Percentiles rank a stretch among this genome's conserved stretches.
phyloP scores from a whole-genome alignment of 1,284 basidiomycete species.

The Pseudozyma hubeiensis region DNA sequence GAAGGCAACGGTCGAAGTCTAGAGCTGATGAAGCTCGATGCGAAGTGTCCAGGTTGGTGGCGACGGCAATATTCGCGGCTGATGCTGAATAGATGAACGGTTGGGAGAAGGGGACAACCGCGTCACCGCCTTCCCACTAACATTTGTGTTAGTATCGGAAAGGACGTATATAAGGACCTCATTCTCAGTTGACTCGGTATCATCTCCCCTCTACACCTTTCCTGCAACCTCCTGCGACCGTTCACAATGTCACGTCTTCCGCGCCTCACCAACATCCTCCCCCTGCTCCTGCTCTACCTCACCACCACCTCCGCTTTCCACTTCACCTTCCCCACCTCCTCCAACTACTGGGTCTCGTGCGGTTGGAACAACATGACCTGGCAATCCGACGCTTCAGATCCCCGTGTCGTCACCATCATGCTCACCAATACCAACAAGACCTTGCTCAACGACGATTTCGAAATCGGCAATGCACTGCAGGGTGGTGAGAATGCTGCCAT shows the following conservation, averaged over 20 bases:
- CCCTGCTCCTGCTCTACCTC: not conserved
- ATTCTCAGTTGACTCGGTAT: not conserved
- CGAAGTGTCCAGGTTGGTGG: too few relatives aligned
- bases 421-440: constrained; percentile 37
- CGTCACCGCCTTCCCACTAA: not conserved
- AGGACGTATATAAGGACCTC: not conserved
- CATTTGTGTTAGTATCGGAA: not conserved
- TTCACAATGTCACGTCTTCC: not conserved
- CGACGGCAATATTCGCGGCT: too few relatives aligned
- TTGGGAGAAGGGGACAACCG: too few relatives aligned
- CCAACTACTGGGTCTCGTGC: constrained; percentile 49
- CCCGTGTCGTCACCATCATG: constrained; percentile 25
- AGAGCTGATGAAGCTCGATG: too few relatives aligned
- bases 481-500: constrained; percentile 23
- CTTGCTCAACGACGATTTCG: constrained; percentile 36
- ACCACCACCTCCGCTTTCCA: constrained; percentile 5
- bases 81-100: not conserved
- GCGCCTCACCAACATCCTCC: not conserved
- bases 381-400: constrained; percentile 10
- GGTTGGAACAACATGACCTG: constrained; percentile 44
- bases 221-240: too few relatives aligned
- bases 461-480: constrained; percentile 37
- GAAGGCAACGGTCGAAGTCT: too few relatives aligned
- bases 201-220: not conserved
- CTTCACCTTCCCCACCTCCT: constrained; percentile 28